Conservation (phyloP, 495 filamentous ascomycete species). For the Aspergillus bertholletiae region DNA sequence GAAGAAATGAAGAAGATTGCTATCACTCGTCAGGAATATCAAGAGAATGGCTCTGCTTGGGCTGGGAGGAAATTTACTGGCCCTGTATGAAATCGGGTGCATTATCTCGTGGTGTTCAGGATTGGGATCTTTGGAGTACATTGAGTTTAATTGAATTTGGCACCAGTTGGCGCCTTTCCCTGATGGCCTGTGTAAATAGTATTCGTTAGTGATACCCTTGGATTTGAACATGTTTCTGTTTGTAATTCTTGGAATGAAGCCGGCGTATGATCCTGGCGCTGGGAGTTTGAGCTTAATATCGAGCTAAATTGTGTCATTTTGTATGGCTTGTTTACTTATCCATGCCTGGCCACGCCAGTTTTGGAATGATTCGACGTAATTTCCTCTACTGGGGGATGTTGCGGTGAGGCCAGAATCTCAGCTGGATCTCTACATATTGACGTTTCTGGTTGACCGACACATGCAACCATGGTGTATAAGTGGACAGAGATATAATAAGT, state of each 20-base stretch:
- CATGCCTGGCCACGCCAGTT: neutral
- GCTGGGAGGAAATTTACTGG: constrained; percentile 67
- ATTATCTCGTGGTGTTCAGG: constrained; percentile 1
- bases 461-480: neutral
- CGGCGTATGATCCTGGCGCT: neutral
- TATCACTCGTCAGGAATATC: constrained; percentile 85
- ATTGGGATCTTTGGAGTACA: neutral
- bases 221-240: neutral
- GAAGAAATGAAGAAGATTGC: constrained; percentile 56
- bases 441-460: neutral
- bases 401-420: neutral
- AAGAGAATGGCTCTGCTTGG: constrained; percentile 81
- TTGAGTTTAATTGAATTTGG: no score
- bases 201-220: constrained; percentile 16
- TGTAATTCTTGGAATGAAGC: no score
- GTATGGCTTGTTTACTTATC: no score
- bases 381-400: neutral
- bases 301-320: no score
- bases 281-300: no score
- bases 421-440: neutral
- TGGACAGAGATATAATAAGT: neutral
- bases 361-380: neutral
- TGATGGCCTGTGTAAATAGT: no score
- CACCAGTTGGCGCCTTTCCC: no score
- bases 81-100: constrained; percentile 12